Conservation (phyloP, 2,329 filamentous ascomycete species). For the Ophiostoma australiae region DNA sequence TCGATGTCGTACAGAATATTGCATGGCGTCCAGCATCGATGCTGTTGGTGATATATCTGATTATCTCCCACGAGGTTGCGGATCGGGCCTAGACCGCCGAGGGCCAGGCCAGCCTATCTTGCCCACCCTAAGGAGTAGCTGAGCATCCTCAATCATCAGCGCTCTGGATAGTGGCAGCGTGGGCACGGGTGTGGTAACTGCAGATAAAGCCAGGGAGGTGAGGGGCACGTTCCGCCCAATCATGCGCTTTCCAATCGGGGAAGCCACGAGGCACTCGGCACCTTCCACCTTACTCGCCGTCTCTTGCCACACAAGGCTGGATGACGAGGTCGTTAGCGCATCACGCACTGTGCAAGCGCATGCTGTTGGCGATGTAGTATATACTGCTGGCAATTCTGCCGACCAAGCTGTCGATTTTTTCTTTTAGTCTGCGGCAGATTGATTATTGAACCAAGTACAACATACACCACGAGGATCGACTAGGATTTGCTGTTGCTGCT, state of each 20-base stretch:
- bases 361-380: neutral
- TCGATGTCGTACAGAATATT: neutral
- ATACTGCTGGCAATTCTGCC: neutral
- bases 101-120: neutral
- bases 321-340: neutral
- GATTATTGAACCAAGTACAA: neutral
- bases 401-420: neutral
- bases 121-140: neutral
- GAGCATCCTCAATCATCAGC: neutral
- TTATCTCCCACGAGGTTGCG: neutral
- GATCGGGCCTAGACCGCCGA: neutral
- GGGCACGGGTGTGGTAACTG: neutral
- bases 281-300: neutral
- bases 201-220: neutral
- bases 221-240: conserved; percentile 1
- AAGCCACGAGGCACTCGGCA: neutral
- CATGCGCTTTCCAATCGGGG: neutral
- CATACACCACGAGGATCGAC: neutral
- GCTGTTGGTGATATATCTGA: neutral
- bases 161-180: neutral
- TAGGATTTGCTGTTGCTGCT: neutral
- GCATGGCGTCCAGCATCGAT: neutral
- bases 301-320: neutral
- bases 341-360: neutral
- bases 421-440: neutral